A percentile compares a stretch with the other conserved stretches of the same genome.
Conservation (phyloP, 495 filamentous ascomycete species). For the Sabuloglossum arenarium region DNA sequence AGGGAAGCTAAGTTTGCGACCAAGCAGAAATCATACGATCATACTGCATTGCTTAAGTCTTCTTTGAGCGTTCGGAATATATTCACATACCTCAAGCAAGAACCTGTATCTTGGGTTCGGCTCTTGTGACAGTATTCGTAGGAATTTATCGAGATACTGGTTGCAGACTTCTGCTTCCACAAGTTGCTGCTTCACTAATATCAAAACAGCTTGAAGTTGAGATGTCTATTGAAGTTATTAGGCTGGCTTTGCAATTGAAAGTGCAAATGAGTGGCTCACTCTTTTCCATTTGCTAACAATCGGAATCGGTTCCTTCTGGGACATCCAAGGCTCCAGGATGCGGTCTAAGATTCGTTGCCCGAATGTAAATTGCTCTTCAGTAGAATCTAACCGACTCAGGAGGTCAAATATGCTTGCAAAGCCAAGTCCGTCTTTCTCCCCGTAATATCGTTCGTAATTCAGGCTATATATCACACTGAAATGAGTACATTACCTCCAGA, state of each 20-base stretch:
- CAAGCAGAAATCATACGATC: too few species aligned
- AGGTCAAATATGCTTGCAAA: constrained; percentile 24
- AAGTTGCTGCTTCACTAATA: constrained; percentile 14
- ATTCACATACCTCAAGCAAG: constrained; percentile 11
- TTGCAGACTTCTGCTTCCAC: constrained; percentile 5
- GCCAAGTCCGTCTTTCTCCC: constrained; percentile 15
- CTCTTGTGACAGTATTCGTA: constrained; percentile 18
- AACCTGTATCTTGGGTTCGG: constrained; percentile 23
- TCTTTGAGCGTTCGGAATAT: too few species aligned
- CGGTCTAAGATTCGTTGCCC: constrained; percentile 13
- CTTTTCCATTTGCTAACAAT: constrained; percentile 25
- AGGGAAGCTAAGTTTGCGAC: too few species aligned
- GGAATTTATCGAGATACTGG: not conserved
- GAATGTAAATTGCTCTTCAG: constrained; percentile 7
- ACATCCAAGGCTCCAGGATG: constrained; percentile 19
- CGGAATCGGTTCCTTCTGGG: constrained; percentile 18
- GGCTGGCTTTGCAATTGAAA: not conserved
- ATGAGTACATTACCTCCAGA: not conserved
- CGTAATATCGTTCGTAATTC: constrained; percentile 22
- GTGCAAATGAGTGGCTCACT: constrained; percentile 2
- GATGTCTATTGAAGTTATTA: constrained; percentile 6
- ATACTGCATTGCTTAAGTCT: too few species aligned
- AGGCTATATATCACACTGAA: not conserved
- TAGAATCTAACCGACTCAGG: constrained; percentile 15
- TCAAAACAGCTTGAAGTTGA: constrained; percentile 24